Evolutionary conservation across 2,329 filamentous ascomycete genomes (phyloP).

Genomic region (Penicillium sp.): DNA sequence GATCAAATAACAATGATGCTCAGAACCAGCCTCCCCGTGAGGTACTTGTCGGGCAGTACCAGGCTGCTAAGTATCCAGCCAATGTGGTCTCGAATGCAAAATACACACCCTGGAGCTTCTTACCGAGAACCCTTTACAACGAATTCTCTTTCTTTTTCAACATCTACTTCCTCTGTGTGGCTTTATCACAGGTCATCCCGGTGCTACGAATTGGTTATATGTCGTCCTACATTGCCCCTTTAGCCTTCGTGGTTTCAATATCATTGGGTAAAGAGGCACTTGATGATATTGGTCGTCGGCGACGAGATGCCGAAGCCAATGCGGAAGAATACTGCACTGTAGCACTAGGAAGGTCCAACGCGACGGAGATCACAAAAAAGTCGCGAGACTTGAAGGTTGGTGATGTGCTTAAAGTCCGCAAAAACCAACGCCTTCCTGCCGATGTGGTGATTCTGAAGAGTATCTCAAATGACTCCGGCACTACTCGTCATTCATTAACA

Average conservation of each 20-base stretch:
- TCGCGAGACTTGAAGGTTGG: constrained; percentile 89
- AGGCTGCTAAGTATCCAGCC: constrained; percentile 74
- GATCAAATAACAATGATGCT: constrained; percentile 42
- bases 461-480: constrained; percentile 54
- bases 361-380: constrained; percentile 71
- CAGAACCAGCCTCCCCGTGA: constrained; percentile 61
- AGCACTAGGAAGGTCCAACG: constrained; percentile 58
- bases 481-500: constrained; percentile 25
- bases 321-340: constrained; percentile 82
- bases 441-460: constrained; percentile 93
- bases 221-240: constrained; percentile 86
- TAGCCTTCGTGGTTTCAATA: constrained; percentile 87
- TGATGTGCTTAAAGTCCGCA: constrained; percentile 88
- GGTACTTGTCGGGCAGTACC: constrained; percentile 71
- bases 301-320: constrained; percentile 90
- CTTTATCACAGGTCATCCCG: constrained; percentile 88
- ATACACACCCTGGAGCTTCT: constrained; percentile 91
- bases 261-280: constrained; percentile 94
- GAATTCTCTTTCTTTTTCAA: constrained; percentile 99
- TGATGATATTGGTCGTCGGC: constrained; percentile 83
- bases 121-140: constrained; percentile 93
- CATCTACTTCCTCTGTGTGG: constrained; percentile 96
- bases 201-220: constrained; percentile 89
- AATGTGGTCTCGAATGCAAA: constrained; percentile 97
- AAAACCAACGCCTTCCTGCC: constrained; percentile 89